These are phyloP conservation scores for Aspergillus ochraceoroseus DNA, from an alignment of 2,329 filamentous ascomycete species.

Conservation along the genomic window DNA sequence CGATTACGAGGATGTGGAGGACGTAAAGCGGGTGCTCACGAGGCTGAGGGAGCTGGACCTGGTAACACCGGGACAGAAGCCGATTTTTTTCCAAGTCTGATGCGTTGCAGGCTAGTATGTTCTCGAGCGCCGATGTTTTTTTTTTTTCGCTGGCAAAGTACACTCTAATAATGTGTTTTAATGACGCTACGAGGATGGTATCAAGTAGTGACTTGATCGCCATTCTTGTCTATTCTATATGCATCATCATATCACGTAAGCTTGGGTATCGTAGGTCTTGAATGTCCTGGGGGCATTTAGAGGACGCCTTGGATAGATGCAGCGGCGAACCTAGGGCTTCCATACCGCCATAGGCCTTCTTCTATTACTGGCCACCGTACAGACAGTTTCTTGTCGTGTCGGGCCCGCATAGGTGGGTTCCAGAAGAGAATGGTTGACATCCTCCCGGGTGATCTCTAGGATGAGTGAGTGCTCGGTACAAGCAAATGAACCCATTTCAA, in stretches of 20 bases:
- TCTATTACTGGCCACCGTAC: too few relatives aligned
- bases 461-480: too few relatives aligned
- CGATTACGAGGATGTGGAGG: conserved; percentile 64
- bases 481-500: too few relatives aligned
- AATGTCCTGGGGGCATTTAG: too few relatives aligned
- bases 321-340: too few relatives aligned
- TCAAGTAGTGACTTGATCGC: conserved; percentile 3
- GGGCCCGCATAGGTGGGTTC: too few relatives aligned
- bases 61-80: conserved; percentile 39
- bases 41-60: conserved; percentile 60
- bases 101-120: conserved; percentile 54
- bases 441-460: background rate
- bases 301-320: too few relatives aligned
- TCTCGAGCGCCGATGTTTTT: conserved; percentile 40
- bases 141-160: conserved; percentile 28
- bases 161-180: conserved; percentile 8
- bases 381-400: too few relatives aligned
- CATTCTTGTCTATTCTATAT: background rate
- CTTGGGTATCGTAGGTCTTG: too few relatives aligned
- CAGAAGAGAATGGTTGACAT: background rate
- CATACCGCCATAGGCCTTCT: too few relatives aligned
- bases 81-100: conserved; percentile 78
- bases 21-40: conserved; percentile 64
- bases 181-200: conserved; percentile 8
- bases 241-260: background rate